These are phyloP conservation scores for Arabis hirsuta DNA, from an alignment of 345 rosid species.

Conservation along the genomic window DNA sequence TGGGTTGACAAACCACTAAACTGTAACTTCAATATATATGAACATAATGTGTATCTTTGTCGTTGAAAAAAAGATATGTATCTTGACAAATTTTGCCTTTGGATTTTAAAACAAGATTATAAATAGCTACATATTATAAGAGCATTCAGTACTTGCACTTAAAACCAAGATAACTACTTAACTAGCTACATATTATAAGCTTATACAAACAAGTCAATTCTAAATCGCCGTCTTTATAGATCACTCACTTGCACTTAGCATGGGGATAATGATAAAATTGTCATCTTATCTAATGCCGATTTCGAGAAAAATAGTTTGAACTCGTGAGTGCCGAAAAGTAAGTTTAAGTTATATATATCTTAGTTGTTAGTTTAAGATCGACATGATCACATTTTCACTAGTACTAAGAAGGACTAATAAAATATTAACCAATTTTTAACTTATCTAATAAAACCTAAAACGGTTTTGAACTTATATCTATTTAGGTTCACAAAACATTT, in stretches of 20 bases:
- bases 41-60: conserved; percentile 11
- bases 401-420: neutral
- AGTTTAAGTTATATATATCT: neutral
- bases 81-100: conserved; percentile 12
- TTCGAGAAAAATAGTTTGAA: conserved; percentile 14
- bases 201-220: conserved; percentile 15
- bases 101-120: neutral
- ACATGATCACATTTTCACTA: conserved; percentile 33
- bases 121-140: conserved; percentile 13
- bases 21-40: neutral
- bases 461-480: neutral
- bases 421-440: conserved; percentile 3
- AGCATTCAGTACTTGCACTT: no score
- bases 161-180: no score
- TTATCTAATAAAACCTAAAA: conserved; percentile 16
- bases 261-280: conserved; percentile 22
- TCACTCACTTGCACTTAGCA: conserved; percentile 27
- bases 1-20: conserved; percentile 16
- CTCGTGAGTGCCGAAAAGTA: conserved; percentile 25
- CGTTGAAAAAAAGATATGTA: neutral
- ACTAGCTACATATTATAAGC: neutral
- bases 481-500: neutral
- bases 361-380: conserved; percentile 31
- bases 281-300: conserved; percentile 25
- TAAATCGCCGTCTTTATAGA: conserved; percentile 26